phyloP scores from a whole-genome alignment of 805 yeast genomes.

The Candida corydali region DNA sequence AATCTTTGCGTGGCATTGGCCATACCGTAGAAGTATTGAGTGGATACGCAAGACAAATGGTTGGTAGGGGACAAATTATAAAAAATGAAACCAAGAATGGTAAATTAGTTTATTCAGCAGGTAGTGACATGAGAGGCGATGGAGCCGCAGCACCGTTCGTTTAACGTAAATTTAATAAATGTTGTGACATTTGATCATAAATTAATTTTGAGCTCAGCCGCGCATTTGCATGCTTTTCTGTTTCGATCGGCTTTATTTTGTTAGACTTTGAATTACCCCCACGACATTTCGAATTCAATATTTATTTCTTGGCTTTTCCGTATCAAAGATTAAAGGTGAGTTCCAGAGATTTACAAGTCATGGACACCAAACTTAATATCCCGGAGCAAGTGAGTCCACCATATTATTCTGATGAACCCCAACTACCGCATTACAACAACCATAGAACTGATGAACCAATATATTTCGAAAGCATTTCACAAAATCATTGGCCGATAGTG shows the following conservation, averaged over 20 bases:
- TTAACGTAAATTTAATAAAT: too few relatives aligned
- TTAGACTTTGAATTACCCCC: too few relatives aligned
- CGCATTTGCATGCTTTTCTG: too few relatives aligned
- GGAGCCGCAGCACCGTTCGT: constrained; percentile 62
- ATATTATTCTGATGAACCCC: constrained; percentile 1
- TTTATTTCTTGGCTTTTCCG: background rate
- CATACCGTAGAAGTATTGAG: constrained; percentile 46
- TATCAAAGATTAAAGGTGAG: background rate
- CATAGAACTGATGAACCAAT: background rate
- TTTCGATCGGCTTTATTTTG: background rate
- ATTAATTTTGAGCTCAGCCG: constrained; percentile 1
- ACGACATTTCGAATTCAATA: too few relatives aligned
- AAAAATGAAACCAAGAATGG: constrained; percentile 41
- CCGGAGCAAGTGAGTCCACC: constrained; percentile 3
- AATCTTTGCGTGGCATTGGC: constrained; percentile 47
- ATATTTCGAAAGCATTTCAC: constrained; percentile 2
- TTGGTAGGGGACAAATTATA: constrained; percentile 76
- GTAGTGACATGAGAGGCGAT: constrained; percentile 82
- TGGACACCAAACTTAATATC: too few relatives aligned
- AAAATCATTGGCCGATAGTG: constrained; percentile 4
- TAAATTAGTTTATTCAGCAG: constrained; percentile 55
- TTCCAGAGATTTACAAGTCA: too few relatives aligned
- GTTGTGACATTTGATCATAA: too few relatives aligned
- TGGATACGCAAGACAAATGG: constrained; percentile 41
- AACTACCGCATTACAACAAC: background rate